Base-by-base conservation (phyloP, 108 stramenopile species). In the Pseudonitzschia delicatissima region DNA sequence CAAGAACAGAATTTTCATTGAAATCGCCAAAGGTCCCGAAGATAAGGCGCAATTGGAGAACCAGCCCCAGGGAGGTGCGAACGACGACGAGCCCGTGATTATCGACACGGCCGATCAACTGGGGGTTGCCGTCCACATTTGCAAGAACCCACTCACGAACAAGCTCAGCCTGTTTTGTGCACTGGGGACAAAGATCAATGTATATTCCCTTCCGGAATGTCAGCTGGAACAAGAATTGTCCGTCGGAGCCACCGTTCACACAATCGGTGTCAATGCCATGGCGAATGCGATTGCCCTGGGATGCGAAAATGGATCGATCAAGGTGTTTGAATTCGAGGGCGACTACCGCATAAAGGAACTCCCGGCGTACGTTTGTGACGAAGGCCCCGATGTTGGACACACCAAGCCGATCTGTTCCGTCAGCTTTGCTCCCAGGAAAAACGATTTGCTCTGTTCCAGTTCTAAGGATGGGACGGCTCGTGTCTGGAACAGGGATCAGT, bases 381-480 rank as follows among this genome's bases (percentile, higher is more conserved):
- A 55, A 17, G 53, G 53, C 18, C 53, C 53, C 53, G 53, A 55
- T 33, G 53, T 55, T 9, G 86, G 87, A 50, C 93, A 94, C 61
- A 77, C 62, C 31, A 86, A 91, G 51, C 85, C 90, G 23, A 73
- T 94, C 1, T 88, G 87, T 55, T 40, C 81, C n/a, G 62, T 91
- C 0, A 40, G 63, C 18, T 94, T 77, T 62, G 71, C 87, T 50
- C 81, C 77, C 21, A 72, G 88, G 2, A 71, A 66, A 18, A 57
- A 31, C 28, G 34, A 52, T 34, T 45, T 74, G 26, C 5, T 91
- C 6, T 69, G 88, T 0, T 78, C 74, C 4, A 82, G 77, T 40
- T 87, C 85, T 62, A 94, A 94, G 77, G 93, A 94, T 74, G 93
- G 93, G 7, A 90, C 90, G 9, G 82, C 82, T 5, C 73, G 87